These are phyloP conservation scores for Helotiales sp. DNA, from an alignment of 2,329 filamentous ascomycete species.

Conservation along the genomic window DNA sequence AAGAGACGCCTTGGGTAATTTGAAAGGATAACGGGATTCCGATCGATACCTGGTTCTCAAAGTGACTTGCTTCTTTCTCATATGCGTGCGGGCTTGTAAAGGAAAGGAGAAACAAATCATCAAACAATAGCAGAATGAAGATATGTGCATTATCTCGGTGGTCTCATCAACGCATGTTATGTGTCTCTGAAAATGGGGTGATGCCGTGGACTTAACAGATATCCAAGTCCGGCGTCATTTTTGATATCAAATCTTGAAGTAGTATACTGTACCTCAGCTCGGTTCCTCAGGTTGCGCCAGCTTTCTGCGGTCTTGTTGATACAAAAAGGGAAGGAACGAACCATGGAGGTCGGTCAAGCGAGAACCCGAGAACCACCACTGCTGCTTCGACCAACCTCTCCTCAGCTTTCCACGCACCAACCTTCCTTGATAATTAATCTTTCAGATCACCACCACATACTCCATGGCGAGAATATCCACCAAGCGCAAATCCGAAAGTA, in stretches of 20 bases:
- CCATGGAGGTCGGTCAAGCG: neutral
- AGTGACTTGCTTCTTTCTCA: constrained; percentile 5
- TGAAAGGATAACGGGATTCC: constrained; percentile 24
- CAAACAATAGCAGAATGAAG: constrained; percentile 20
- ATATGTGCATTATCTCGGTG: constrained; percentile 7
- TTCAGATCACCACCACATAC: neutral
- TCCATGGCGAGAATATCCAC: constrained; percentile 18
- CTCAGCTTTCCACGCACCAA: neutral
- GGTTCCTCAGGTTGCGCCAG: no score
- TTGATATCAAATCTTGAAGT: no score
- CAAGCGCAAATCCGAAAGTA: constrained; percentile 36
- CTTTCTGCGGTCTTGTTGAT: no score
- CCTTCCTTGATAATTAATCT: neutral
- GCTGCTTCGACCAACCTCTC: neutral
- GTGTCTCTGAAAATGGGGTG: neutral
- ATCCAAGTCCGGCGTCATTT: no score
- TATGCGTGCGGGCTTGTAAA: constrained; percentile 16
- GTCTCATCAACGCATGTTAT: neutral
- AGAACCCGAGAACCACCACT: neutral
- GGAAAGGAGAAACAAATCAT: neutral
- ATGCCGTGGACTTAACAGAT: no score
- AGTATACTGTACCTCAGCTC: no score
- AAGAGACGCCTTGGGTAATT: constrained; percentile 24
- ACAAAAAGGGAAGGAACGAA: neutral
- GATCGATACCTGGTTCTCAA: constrained; percentile 14